Conservation (phyloP, 305 asterid genomes). For the Fraxinus platypoda region DNA sequence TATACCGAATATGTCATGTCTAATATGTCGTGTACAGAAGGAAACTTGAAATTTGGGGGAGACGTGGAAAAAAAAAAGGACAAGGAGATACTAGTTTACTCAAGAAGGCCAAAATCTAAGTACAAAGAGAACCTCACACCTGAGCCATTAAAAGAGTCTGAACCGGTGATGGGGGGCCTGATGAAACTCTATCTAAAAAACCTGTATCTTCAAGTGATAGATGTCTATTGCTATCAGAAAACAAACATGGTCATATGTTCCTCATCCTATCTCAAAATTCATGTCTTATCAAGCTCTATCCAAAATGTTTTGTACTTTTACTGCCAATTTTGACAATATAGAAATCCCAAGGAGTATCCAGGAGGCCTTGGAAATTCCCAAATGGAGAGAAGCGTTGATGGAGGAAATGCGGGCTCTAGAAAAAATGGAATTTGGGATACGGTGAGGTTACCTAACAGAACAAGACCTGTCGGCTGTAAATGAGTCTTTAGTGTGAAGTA, state of each 20-base stretch:
- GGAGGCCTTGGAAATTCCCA: not conserved
- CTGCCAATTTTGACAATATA: not conserved
- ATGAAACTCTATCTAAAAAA: too few species aligned
- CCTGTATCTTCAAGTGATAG: too few species aligned
- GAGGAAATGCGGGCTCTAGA: not conserved
- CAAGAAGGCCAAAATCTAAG: too few species aligned
- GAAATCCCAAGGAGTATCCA: not conserved
- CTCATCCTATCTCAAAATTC: not conserved
- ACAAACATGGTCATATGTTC: not conserved
- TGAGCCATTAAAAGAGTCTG: not conserved
- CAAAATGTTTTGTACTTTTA: too few species aligned
- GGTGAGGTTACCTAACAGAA: not conserved
- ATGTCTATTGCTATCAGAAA: not conserved
- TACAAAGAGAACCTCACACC: not conserved
- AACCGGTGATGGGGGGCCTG: too few species aligned
- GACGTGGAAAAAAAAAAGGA: not conserved
- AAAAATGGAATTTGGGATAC: not conserved
- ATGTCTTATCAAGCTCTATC: not conserved
- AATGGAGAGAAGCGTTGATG: not conserved
- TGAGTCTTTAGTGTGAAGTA: not conserved
- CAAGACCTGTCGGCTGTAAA: not conserved
- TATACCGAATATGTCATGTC: too few species aligned
- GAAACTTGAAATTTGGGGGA: not conserved
- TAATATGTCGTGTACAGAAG: too few species aligned
- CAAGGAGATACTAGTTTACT: too few species aligned